A percentile compares a stretch with the other conserved stretches of the same genome.
Evolutionary conservation across 2,329 filamentous ascomycete genomes (phyloP).

Genomic region (Fusarium camptoceras): DNA sequence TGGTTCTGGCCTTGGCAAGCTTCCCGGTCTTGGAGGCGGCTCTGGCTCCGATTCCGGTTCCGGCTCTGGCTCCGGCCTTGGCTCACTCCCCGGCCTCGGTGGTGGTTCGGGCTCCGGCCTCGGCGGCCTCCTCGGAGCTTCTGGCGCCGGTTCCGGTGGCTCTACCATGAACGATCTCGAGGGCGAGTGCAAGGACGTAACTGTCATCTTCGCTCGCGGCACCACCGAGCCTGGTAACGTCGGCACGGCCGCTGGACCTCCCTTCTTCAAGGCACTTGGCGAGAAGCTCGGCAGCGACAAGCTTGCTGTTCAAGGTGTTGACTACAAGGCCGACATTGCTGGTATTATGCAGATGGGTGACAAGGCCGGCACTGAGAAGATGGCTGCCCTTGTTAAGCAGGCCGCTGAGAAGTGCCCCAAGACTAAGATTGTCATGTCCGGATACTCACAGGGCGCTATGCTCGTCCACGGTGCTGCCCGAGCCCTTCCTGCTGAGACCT

Average conservation of each 20-base stretch:
- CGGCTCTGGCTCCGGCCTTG: not conserved
- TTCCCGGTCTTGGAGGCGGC: not conserved
- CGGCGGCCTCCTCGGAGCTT: slow-evolving; percentile 1
- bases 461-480: slow-evolving; percentile 59
- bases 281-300: slow-evolving; percentile 55
- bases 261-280: slow-evolving; percentile 61
- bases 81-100: not conserved
- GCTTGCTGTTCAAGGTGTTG: slow-evolving; percentile 65
- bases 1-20: not conserved
- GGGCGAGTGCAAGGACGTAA: slow-evolving; percentile 52
- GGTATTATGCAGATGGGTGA: slow-evolving; percentile 63
- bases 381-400: slow-evolving; percentile 48
- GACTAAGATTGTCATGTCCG: slow-evolving; percentile 60
- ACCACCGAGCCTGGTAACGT: slow-evolving; percentile 66
- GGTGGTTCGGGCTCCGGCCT: not conserved
- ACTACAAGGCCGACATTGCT: slow-evolving; percentile 59
- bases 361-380: slow-evolving; percentile 55
- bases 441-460: slow-evolving; percentile 58
- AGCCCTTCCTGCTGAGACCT: slow-evolving; percentile 51
- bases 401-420: slow-evolving; percentile 57
- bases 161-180: slow-evolving; percentile 43
- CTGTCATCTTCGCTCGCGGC: slow-evolving; percentile 68
- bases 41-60: not conserved
- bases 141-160: slow-evolving; percentile 17
- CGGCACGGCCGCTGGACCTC: slow-evolving; percentile 61